Conservation (phyloP, 805 yeast genomes). For the Lipomyces starkeyi region DNA sequence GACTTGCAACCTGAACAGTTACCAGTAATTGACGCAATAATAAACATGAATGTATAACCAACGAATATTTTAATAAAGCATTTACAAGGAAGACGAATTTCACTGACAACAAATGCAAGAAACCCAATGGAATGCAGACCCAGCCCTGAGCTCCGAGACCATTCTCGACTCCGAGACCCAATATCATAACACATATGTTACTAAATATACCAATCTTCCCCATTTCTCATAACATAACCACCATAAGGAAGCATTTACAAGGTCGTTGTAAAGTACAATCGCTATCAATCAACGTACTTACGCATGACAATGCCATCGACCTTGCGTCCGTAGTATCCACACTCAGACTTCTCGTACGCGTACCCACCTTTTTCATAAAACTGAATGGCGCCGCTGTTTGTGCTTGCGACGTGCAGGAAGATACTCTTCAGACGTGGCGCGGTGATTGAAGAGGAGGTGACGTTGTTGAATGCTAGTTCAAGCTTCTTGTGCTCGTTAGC, state of each 20-base stretch:
- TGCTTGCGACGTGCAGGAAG: slow-evolving; percentile 25
- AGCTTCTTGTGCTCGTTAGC: slow-evolving; percentile 4
- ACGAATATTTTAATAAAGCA: too few relatives aligned
- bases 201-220: not conserved
- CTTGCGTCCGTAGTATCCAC: slow-evolving; percentile 22
- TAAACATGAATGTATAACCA: too few relatives aligned
- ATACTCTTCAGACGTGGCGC: slow-evolving; percentile 4
- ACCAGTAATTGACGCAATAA: too few relatives aligned
- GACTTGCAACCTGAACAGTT: too few relatives aligned
- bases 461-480: slow-evolving; percentile 10
- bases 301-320: slow-evolving; percentile 26
- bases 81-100: too few relatives aligned
- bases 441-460: not conserved
- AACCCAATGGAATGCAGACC: not conserved
- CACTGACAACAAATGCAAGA: too few relatives aligned
- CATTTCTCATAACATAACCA: not conserved
- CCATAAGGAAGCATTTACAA: not conserved
- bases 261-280: not conserved
- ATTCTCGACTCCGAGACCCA: not conserved
- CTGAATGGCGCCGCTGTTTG: slow-evolving; percentile 19
- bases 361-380: slow-evolving; percentile 28
- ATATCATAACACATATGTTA: not conserved
- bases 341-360: slow-evolving; percentile 15
- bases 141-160: not conserved
- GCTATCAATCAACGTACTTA: not conserved